Conservation (phyloP, 805 yeast species). For the Suhomyces faveliae region DNA sequence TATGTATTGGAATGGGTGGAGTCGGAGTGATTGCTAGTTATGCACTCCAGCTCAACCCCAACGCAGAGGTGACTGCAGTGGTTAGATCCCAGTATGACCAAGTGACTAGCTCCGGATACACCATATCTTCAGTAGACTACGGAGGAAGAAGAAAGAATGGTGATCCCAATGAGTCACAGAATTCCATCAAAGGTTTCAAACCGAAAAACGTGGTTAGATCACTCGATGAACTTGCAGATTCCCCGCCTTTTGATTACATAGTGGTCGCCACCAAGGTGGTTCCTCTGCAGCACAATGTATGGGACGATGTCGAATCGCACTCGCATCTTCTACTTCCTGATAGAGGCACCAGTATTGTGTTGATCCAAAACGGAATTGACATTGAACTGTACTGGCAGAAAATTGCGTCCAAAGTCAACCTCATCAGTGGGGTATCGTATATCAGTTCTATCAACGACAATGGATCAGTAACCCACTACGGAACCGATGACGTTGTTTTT, state of each 20-base stretch:
- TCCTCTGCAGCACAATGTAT: conserved; percentile 25
- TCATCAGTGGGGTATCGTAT: conserved; percentile 35
- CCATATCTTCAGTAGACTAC: conserved; percentile 29
- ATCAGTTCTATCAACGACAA: conserved; percentile 30
- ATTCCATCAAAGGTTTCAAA: conserved; percentile 19
- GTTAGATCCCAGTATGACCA: conserved; percentile 31
- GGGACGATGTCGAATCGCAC: conserved; percentile 22
- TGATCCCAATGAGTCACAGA: conserved; percentile 15
- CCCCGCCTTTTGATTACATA: conserved; percentile 31
- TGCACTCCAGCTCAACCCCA: conserved; percentile 27
- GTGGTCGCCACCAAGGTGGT: conserved; percentile 35
- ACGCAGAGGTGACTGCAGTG: conserved; percentile 31
- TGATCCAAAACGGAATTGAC: conserved; percentile 27
- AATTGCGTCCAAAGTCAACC: conserved; percentile 11
- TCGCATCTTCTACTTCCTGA: conserved; percentile 12
- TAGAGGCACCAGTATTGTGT: conserved; percentile 18
- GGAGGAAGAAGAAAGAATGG: conserved; percentile 20
- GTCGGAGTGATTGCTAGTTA: conserved; percentile 79
- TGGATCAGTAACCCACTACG: conserved; percentile 26
- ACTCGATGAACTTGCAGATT: conserved; percentile 17
- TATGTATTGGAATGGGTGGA: conserved; percentile 87
- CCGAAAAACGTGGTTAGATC: conserved; percentile 28
- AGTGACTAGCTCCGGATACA: conserved; percentile 27
- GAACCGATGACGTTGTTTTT: conserved; percentile 23
- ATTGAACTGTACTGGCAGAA: conserved; percentile 24